Evolutionary conservation across 2,329 filamentous ascomycete species (phyloP), one percentile per base, ranked within the genome.

Genomic region (Bisporella sp.): DNA sequence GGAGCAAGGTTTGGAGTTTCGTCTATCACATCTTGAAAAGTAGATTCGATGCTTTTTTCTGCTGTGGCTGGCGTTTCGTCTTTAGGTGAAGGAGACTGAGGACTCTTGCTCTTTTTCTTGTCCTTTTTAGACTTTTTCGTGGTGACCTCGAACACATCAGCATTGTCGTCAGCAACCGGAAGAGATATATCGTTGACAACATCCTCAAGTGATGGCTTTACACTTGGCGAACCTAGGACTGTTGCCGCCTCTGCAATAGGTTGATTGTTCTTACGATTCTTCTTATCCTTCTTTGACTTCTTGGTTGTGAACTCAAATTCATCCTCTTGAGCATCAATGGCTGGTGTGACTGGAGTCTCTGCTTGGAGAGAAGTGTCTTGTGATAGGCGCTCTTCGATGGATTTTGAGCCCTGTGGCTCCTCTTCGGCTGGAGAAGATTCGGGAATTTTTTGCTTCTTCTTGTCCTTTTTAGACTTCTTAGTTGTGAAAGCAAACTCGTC

Each of bases 121-220:
- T 61, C 56, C 29, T 60, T 58, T 44, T 60, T 51, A 8, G 56
- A 56, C 39, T 58, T 60, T 45, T 59, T 59, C 4, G 65, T 30
- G 9, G 42, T 9, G 12, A 32, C 30, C 13, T 5, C 13, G 29
- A 6, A 28, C 42, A 37, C 40, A 7, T 47, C 45, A 8, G 40
- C 45, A 40, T 21, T 37, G 7, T 13, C 31, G 5, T 46, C 31
- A 7, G 4, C 29, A 6, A 35, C 11, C 32, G 29, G 31, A 44
- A 41, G 13, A n/a, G 29, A 40, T 11, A 42, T 49, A 29, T 52
- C 49, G 33, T 46, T 40, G 9, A 43, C 40, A 11, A 45, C 30
- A 42, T 31, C 41, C 45, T 47, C 35, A 45, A 45, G 41, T 37
- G 6, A 29, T 28, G 6, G 37, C 21, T 21, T 3, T 21, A 21